A percentile compares a stretch with the other conserved stretches of the same genome.
Conservation (phyloP, 2,329 filamentous ascomycete species). For the Rasamsonia emersonii region DNA sequence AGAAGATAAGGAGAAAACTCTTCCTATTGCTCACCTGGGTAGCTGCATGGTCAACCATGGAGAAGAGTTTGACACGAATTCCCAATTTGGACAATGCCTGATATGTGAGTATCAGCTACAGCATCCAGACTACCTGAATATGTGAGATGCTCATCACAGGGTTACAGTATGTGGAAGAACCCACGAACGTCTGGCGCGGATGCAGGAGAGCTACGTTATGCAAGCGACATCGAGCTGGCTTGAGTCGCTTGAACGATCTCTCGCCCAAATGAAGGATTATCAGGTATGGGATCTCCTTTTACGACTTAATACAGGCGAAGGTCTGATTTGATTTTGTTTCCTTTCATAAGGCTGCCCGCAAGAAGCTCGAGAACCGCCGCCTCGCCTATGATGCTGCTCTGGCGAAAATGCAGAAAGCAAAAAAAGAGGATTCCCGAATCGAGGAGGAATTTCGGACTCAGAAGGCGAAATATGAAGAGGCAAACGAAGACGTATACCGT, state of each 20-base stretch:
- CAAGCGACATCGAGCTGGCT: conserved; percentile 77
- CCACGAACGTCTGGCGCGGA: conserved; percentile 76
- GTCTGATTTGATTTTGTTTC: conserved; percentile 6
- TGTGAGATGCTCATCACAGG: conserved; percentile 4
- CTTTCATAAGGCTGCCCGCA: conserved; percentile 58
- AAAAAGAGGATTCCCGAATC: conserved; percentile 84
- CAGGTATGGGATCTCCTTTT: conserved; percentile 51
- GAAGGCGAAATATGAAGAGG: conserved; percentile 94
- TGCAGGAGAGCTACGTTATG: conserved; percentile 74
- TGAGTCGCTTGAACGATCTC: conserved; percentile 78
- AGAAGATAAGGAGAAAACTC: conserved; percentile 79
- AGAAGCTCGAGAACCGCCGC: conserved; percentile 85
- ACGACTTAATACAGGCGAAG: not conserved
- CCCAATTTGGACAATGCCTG: conserved; percentile 82
- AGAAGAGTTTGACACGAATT: conserved; percentile 85
- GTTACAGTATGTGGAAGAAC: conserved; percentile 63
- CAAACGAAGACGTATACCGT: conserved; percentile 80
- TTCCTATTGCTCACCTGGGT: conserved; percentile 71
- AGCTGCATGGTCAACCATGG: conserved; percentile 80
- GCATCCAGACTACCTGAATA: not conserved
- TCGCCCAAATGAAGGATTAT: conserved; percentile 96
- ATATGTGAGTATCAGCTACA: conserved; percentile 46
- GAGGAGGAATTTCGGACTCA: conserved; percentile 87
- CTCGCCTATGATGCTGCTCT: conserved; percentile 86
- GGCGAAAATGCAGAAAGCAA: conserved; percentile 84